Base-by-base conservation (phyloP, 2,329 filamentous ascomycete species). In the Botrytis fragariae region DNA sequence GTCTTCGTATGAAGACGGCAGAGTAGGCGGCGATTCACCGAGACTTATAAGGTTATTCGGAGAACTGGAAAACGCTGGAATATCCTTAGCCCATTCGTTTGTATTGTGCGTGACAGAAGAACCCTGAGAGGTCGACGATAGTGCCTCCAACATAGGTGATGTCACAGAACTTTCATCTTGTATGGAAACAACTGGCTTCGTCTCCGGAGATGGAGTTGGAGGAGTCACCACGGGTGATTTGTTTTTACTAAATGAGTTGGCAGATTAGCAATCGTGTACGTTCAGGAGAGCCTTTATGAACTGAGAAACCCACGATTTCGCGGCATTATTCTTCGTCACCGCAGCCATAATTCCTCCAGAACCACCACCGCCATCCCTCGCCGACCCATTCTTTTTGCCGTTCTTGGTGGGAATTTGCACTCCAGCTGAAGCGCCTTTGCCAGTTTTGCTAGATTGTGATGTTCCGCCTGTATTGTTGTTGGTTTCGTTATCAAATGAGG, bases 31-130 rank as follows among this genome's bases (percentile, higher is more conserved):
- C 45, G 84, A 85, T 74, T 83, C 82, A 69, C 83, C 83, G 69
- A 85, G 82, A 73, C 82, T 82, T 74, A 85, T 84, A 44, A 83
- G 62, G 79, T 84, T 77, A 79, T 81, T 74, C 76, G 82, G 78
- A 80, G 84, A 80, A 81, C 82, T 77, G 76, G 81, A 80, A 83
- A 83, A 81, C 79, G 83, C 44, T 78, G 83, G 60, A 82, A 81
- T 45, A 80, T 84, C 81, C 73, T 83, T 84, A 73, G 84, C 83
- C 84, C 84, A 85, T 81, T 85, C 84, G 77, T 81, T 80, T 59
- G 80, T 80, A 51, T 78, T 79, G 69, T 80, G 79, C 25, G 78
- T 74, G 29, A 75, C 67, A 29, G 78, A 77, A 57, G 74, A 73
- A 48, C 77, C 73, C 68, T 79, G 74, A 35, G 77, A 75, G 44